Evolutionary conservation across 2,329 filamentous ascomycete species (phyloP), one percentile per base, ranked within the genome.

Genomic region (Boeremia lycopersici): DNA sequence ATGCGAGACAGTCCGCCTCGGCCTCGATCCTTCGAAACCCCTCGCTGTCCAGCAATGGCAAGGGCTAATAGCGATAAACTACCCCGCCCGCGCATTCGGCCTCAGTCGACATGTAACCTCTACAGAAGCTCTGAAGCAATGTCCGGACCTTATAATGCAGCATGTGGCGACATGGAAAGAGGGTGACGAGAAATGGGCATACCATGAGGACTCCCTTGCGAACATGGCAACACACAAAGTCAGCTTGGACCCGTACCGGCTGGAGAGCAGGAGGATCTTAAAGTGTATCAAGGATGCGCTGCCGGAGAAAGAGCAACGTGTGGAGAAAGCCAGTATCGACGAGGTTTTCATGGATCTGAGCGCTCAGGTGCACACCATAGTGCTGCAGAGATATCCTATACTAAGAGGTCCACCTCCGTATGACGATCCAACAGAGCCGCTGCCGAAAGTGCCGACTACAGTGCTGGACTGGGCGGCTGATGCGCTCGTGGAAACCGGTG

Each of bases 1-100:
- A 79, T 97, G 92, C 72, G 95, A 99, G 77, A 96, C 93, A 84
- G 87, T 96, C 9, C 86, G 95, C 7, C 82, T 98, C 39, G 87
- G 87, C 11, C 79, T 90, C 10, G 79, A 88, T 12, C 87, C 90
- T 57, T 85, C 91, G 53, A 84, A 87, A 61, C 95, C 95, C 9
- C 83, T 99, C 23, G 95, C 92, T 0, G 95, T 99, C 17, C 93
- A 96, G 71, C 93, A 98, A 81, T 98, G 89, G 89, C 90, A 96
- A 75, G 91, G 90, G 8, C 82, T 99, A 23, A 99, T 99, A 71
- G 95, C 95, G 3, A 87, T 99, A 75, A 99, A 99, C 78, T 99
- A 99, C 70, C 87, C 95, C 2, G 93, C 93, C 5, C 87, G 95
- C 13, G 83, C 84, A 8, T 93, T 86, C 67, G 92, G 91, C 2